Base-by-base conservation (phyloP, 306 rosid genomes). In the Lathyrus aphaca region DNA sequence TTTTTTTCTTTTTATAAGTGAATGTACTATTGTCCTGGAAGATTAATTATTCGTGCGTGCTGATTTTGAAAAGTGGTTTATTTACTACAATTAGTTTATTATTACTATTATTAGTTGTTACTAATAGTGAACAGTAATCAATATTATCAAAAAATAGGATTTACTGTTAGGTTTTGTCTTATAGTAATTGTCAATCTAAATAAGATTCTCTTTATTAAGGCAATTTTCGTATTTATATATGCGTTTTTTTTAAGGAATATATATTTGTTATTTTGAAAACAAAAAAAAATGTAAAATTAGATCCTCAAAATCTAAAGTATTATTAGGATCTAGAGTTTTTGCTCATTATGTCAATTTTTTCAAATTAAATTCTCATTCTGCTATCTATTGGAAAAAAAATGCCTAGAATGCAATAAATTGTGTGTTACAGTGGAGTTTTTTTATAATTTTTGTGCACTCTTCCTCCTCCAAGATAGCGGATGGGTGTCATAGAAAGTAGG, bases 141-240 rank as follows among this genome's bases (percentile, higher is more conserved):
- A 13, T 57, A 57, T 56, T 27, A 14, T 13, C 40, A 21, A 25
- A 56, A 56, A 56, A 56, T 56, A 27, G 63, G 1, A 18, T 57
- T 29, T 57, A 13, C 39, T 56, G 39, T 57, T 57, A 57, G 0
- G 3, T 29, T 2, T 57, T 57, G 42, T 59, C 64, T 13, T 30
- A 35, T 56, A 56, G 62, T 30, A 58, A 35, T 32, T 59, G 65
- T 59, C 65, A 59, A 59, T 59, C 44, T 59, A 30, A 15, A 15
- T 59, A 27, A 56, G 39, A 56, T 56, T 12, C 19, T n/a, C 5
- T 53, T 10, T 21, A 10, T 56, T 27, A 27, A 56, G 19, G 12
- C 40, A 6, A 6, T 56, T 16, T 16, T 56, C 14, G 40, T 38
- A 56, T 56, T 27, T 27, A 56, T 27, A 56, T 27, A 7, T 25